phyloP scores from a whole-genome alignment of 2,329 filamentous ascomycete genomes.

The Alternaria angustiovoidea region DNA sequence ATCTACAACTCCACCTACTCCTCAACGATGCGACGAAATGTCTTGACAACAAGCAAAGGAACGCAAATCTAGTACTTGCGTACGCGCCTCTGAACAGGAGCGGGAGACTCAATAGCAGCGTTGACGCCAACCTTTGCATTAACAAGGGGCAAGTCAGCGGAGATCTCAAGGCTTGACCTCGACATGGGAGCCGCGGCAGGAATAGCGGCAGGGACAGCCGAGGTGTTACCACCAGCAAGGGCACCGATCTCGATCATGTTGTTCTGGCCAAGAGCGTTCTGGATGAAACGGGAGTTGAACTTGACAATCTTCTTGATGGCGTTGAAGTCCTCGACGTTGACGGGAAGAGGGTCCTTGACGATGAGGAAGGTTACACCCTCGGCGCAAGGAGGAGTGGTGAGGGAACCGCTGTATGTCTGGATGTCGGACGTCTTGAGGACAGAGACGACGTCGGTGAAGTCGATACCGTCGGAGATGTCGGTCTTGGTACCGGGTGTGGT shows the following conservation, averaged over 20 bases:
- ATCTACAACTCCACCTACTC: background rate
- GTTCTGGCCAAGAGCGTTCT: constrained; percentile 57
- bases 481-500: constrained; percentile 50
- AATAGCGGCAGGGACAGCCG: constrained; percentile 1
- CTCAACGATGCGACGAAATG: background rate
- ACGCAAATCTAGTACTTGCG: background rate
- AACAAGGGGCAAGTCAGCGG: background rate
- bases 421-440: constrained; percentile 52
- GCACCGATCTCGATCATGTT: constrained; percentile 53
- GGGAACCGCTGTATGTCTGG: constrained; percentile 64
- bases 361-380: constrained; percentile 65
- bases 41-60: background rate
- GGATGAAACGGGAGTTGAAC: constrained; percentile 65
- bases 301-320: constrained; percentile 61
- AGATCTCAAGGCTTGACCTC: background rate
- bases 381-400: constrained; percentile 70
- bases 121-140: background rate
- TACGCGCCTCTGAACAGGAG: background rate
- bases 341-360: constrained; percentile 57
- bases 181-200: constrained; percentile 3
- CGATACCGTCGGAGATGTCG: constrained; percentile 47
- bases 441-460: constrained; percentile 54
- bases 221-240: constrained; percentile 9
- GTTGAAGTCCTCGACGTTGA: constrained; percentile 61
- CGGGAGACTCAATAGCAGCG: background rate